A percentile compares a stretch with the other conserved stretches of the same genome.
Evolutionary conservation across 2,329 filamentous ascomycete species (phyloP).

Genomic region (Colletotrichum ledebouriae): DNA sequence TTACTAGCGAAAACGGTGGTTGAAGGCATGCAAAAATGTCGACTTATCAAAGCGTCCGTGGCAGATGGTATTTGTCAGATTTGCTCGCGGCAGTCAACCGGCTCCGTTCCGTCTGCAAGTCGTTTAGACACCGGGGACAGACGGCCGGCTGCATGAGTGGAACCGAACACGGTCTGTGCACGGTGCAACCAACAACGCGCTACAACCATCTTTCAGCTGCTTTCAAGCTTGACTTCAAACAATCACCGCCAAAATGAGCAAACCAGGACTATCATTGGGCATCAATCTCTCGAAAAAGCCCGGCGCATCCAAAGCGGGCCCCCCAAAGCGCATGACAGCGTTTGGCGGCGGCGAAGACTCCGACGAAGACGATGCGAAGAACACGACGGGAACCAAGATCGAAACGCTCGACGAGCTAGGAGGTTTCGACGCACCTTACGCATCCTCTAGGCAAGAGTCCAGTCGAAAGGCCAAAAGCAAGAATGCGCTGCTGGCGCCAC

Average conservation of each 20-base stretch:
- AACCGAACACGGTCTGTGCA: slow-evolving; percentile 24
- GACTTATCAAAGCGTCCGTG: too few species aligned
- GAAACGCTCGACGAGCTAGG: slow-evolving; percentile 74
- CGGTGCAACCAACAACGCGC: neutral
- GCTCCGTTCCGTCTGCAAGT: slow-evolving; percentile 7
- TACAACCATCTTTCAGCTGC: neutral
- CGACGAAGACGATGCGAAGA: slow-evolving; percentile 60
- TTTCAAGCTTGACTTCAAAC: slow-evolving; percentile 9
- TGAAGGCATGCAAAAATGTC: too few species aligned
- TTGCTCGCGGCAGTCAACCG: neutral
- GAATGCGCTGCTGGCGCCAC: slow-evolving; percentile 49
- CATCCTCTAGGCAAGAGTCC: slow-evolving; percentile 47
- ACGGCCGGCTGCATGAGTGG: slow-evolving; percentile 16
- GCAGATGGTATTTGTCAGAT: too few species aligned
- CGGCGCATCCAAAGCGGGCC: slow-evolving; percentile 61
- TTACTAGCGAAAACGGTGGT: too few species aligned
- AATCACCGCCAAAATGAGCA: slow-evolving; percentile 56
- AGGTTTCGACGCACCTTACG: slow-evolving; percentile 55
- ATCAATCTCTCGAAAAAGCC: slow-evolving; percentile 73
- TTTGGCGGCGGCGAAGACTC: slow-evolving; percentile 72
- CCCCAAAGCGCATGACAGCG: slow-evolving; percentile 66
- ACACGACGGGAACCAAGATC: slow-evolving; percentile 53
- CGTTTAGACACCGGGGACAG: neutral
- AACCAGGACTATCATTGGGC: slow-evolving; percentile 65
- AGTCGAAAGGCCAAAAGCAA: slow-evolving; percentile 51